These are phyloP conservation scores for Agaricus sinodeliciosus DNA, from an alignment of 768 basidiomycete genomes.

Conservation along the genomic window DNA sequence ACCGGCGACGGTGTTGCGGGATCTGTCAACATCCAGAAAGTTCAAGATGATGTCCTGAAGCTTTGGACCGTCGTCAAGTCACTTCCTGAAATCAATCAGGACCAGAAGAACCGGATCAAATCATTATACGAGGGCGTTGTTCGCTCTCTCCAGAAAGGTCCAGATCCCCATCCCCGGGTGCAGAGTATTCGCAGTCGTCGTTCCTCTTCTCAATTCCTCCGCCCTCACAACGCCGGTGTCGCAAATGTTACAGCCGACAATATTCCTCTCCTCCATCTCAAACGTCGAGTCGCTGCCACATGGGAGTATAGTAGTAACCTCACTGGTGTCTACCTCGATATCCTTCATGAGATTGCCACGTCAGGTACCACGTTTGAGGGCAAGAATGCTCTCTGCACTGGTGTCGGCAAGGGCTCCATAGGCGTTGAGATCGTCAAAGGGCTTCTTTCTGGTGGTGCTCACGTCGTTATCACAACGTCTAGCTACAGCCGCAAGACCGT, in stretches of 20 bases:
- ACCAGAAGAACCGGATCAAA: conserved; percentile 94
- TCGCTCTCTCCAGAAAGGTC: conserved; percentile 77
- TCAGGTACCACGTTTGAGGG: conserved; percentile 98
- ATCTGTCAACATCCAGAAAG: conserved; percentile 91
- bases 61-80: conserved; percentile 97
- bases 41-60: conserved; percentile 94
- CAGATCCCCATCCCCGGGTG: conserved; percentile 45
- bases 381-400: conserved; percentile 97
- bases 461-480: conserved; percentile 96
- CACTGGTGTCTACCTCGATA: conserved; percentile 92
- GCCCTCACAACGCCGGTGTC: conserved; percentile 75
- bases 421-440: conserved; percentile 98
- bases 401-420: conserved; percentile 97
- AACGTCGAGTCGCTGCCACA: conserved; percentile 89
- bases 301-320: conserved; percentile 99
- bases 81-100: conserved; percentile 94
- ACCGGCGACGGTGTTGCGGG: conserved; percentile 83
- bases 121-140: conserved; percentile 96
- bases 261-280: conserved; percentile 90
- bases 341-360: conserved; percentile 96
- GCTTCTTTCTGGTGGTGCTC: conserved; percentile 91
- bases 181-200: conserved; percentile 60
- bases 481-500: conserved; percentile 94
- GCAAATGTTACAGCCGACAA: conserved; percentile 78
- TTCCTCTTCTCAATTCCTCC: conserved; percentile 94